These are phyloP conservation scores for Curvularia verruculosa DNA, from an alignment of 2,329 filamentous ascomycete species.

Conservation along the genomic window DNA sequence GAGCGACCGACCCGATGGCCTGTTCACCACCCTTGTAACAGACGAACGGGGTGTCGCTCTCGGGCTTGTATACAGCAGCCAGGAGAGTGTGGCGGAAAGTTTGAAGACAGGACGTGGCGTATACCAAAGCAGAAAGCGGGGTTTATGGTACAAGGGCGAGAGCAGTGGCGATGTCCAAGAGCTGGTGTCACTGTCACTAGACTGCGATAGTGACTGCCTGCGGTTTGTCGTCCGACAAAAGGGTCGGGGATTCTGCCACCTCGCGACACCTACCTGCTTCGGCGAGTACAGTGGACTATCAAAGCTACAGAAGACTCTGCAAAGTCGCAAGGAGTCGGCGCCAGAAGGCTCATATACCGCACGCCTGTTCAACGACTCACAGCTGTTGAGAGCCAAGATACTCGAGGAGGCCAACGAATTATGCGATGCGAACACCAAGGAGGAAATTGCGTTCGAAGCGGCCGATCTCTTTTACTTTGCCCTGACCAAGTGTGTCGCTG, in stretches of 20 bases:
- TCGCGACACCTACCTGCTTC: conserved; percentile 91
- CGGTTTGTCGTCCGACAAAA: conserved; percentile 89
- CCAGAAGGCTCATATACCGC: conserved; percentile 93
- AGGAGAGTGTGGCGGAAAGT: conserved; percentile 87
- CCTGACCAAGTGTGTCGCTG: conserved; percentile 82
- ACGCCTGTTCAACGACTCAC: conserved; percentile 87
- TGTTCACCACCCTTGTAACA: conserved; percentile 88
- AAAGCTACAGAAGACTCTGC: conserved; percentile 83
- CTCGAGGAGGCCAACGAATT: conserved; percentile 98
- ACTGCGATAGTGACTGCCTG: conserved; percentile 93
- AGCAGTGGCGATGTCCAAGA: conserved; percentile 94
- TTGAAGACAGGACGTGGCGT: conserved; percentile 81
- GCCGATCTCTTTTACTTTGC: conserved; percentile 97
- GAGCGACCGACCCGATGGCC: conserved; percentile 80
- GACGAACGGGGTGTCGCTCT: conserved; percentile 85
- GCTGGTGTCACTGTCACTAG: conserved; percentile 79
- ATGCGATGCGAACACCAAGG: conserved; percentile 79
- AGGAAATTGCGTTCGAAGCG: conserved; percentile 91
- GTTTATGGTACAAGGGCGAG: conserved; percentile 95
- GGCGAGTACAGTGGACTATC: conserved; percentile 82
- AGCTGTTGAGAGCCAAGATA: conserved; percentile 90
- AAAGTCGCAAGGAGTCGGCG: conserved; percentile 79
- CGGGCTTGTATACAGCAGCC: conserved; percentile 92
- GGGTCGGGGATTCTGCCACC: conserved; percentile 89
- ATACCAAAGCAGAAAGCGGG: conserved; percentile 94